Evolutionary conservation across 208 protist genomes (phyloP).

Genomic region (Trypanosomatidae sp.): DNA sequence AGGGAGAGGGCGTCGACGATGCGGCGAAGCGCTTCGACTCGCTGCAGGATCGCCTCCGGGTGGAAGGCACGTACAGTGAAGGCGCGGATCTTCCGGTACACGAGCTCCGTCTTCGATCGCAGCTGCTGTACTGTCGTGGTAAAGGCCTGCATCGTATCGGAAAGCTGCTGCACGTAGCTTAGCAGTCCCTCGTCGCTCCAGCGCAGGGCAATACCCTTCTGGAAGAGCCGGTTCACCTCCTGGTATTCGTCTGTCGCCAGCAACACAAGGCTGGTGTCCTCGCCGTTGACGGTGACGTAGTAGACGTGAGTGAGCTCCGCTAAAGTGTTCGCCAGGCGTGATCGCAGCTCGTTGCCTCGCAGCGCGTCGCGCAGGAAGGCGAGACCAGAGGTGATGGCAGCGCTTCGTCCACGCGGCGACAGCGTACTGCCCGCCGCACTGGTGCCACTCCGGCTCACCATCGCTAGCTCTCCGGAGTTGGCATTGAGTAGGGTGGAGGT

Average conservation of each 20-base stretch:
- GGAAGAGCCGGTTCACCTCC: slow-evolving; percentile 56
- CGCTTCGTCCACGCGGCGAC: slow-evolving; percentile 11
- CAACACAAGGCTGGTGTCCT: slow-evolving; percentile 76
- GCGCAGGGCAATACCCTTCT: slow-evolving; percentile 48
- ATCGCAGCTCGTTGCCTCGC: slow-evolving; percentile 56
- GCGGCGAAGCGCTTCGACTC: slow-evolving; percentile 55
- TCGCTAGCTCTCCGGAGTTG: neutral
- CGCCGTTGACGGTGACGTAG: slow-evolving; percentile 67
- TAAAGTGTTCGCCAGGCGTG: slow-evolving; percentile 72
- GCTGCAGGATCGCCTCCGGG: slow-evolving; percentile 56
- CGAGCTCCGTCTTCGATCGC: slow-evolving; percentile 50
- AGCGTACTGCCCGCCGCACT: slow-evolving; percentile 1
- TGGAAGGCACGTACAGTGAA: slow-evolving; percentile 51
- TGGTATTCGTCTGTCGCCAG: slow-evolving; percentile 80
- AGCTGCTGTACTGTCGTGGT: slow-evolving; percentile 56
- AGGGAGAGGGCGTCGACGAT: slow-evolving; percentile 55
- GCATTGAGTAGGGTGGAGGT: slow-evolving; percentile 26
- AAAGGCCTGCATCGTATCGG: slow-evolving; percentile 62
- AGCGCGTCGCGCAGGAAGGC: slow-evolving; percentile 45
- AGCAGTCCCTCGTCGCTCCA: slow-evolving; percentile 69
- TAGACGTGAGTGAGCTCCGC: slow-evolving; percentile 62
- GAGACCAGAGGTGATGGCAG: slow-evolving; percentile 7
- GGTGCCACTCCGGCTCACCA: neutral
- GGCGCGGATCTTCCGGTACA: slow-evolving; percentile 51
- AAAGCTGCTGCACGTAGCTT: slow-evolving; percentile 59